Base-by-base conservation (phyloP, 495 filamentous ascomycete species). In the Evernia prunastri region DNA sequence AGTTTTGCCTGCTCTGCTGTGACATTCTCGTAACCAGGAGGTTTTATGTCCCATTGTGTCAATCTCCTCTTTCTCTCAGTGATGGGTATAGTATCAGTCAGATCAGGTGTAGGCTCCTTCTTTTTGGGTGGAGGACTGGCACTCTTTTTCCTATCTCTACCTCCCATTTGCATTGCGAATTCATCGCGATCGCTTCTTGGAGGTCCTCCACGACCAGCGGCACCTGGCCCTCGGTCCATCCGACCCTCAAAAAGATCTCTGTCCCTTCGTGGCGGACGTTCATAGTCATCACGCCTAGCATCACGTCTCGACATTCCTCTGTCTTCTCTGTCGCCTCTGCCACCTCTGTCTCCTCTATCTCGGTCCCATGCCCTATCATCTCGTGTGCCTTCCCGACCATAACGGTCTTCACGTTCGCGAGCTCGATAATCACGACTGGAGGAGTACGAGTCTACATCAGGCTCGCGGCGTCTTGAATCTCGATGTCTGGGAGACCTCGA, bases 11-110 rank as follows among this genome's bases (percentile, higher is more conserved):
- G 95, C 74, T 99, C 94, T 31, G 94, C 95, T 17, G 95, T 97
- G 65, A 99, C 94, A 77, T 96, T 96, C 75, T 97, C 94, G 71
- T 99, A 99, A 36, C 94, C 93, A 27, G 91, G 90, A 17, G 94
- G 94, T 79, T 97, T 99, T 74, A 99, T 96, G 73, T 99, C 94
- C 94, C 94, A 99, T 74, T 97, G 96, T 36, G 92, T 97, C 79
- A 97, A 77, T 60, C 94, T 86, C 68, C 94, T 86, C 81, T 90
- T 91, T 62, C 92, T 86, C 68, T 91, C 85, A 60, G 89, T 78
- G 60, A 99, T 79, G 12, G 90, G 84, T 33, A 86, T 78, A 63
- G 91, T 79, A 69, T 96, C 87, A 64, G 92, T 96, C 73, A 99
- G 79, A 76, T 99, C 95, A 31, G 94, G 95, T 0, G 94, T 97